Conservation (phyloP, 2,329 filamentous ascomycete species). For the Hypoxylon sp. region DNA sequence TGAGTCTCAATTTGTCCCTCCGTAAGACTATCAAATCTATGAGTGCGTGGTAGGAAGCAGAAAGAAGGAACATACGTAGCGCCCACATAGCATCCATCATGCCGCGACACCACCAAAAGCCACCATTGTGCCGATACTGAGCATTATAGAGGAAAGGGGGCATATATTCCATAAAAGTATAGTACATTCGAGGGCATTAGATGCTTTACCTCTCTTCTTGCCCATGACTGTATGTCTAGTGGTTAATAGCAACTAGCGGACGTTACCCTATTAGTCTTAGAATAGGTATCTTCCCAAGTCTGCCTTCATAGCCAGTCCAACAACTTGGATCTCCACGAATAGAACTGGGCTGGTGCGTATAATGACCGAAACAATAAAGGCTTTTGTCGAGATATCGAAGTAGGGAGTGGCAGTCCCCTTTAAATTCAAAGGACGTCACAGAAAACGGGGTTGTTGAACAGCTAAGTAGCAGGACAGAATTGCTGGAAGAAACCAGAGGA, state of each 20-base stretch:
- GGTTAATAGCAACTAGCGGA: not conserved
- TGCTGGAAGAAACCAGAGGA: conserved; percentile 15
- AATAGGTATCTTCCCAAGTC: conserved; percentile 1
- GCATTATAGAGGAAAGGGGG: not conserved
- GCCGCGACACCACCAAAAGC: not conserved
- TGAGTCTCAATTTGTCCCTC: not conserved
- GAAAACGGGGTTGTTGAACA: not conserved
- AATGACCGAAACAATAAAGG: conserved; percentile 7
- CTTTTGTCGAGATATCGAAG: conserved; percentile 7
- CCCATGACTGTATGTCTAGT: not conserved
- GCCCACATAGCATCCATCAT: not conserved
- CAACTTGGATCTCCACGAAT: not conserved
- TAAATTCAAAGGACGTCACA: not conserved
- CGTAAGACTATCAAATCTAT: not conserved
- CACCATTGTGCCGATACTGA: not conserved
- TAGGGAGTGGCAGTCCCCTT: conserved; percentile 1
- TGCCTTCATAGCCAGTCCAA: not conserved
- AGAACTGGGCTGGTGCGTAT: conserved; percentile 1
- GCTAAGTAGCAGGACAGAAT: conserved; percentile 22
- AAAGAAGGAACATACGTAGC: conserved; percentile 27
- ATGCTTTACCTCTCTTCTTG: not conserved
- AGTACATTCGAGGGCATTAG: not conserved
- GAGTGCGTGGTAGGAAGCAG: conserved; percentile 11
- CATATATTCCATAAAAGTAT: conserved; percentile 12
- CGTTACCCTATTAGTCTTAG: conserved; percentile 13